A percentile compares a stretch with the other conserved stretches of the same genome.
phyloP scores from a whole-genome alignment of 2,329 filamentous ascomycete genomes.

The Epichloe hybrida region DNA sequence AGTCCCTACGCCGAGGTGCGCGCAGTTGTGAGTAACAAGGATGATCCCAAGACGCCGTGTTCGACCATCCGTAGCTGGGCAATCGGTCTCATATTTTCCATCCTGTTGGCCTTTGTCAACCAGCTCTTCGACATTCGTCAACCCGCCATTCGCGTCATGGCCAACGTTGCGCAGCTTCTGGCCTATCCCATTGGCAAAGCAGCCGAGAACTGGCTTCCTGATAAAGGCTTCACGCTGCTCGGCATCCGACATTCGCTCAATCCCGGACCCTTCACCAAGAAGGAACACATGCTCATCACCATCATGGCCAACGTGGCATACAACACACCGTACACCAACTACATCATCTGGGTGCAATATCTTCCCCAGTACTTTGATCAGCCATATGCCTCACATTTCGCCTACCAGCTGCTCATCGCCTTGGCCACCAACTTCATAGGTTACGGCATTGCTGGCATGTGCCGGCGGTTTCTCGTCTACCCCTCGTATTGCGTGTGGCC shows the following conservation, averaged over 20 bases:
- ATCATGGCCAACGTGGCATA: constrained; percentile 49
- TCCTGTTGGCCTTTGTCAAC: constrained; percentile 37
- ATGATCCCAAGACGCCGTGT: constrained; percentile 33
- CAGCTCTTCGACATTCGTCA: constrained; percentile 45
- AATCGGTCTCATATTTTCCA: constrained; percentile 38
- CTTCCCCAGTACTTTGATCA: constrained; percentile 42
- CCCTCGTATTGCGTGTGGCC: constrained; percentile 46
- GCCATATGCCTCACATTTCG: constrained; percentile 35
- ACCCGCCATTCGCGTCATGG: constrained; percentile 38
- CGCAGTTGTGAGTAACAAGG: constrained; percentile 42
- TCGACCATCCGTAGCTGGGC: constrained; percentile 42
- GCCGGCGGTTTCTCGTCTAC: constrained; percentile 40
- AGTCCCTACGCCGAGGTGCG: constrained; percentile 45
- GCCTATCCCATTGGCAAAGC: constrained; percentile 41
- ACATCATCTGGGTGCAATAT: constrained; percentile 41
- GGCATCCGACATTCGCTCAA: constrained; percentile 36
- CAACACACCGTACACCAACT: constrained; percentile 39
- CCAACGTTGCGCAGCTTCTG: constrained; percentile 43
- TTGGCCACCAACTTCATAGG: constrained; percentile 44
- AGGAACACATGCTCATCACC: constrained; percentile 48
- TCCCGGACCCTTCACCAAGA: constrained; percentile 43
- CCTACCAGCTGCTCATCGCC: constrained; percentile 41
- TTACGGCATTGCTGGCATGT: constrained; percentile 44
- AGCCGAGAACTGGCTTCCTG: constrained; percentile 36
- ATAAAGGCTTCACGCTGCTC: constrained; percentile 32